Percentiles rank a stretch among this genome's conserved stretches.
Evolutionary conservation across 371 early-diverging fungal genomes (phyloP).

Genomic region (Cokeromyces recurvatus): DNA sequence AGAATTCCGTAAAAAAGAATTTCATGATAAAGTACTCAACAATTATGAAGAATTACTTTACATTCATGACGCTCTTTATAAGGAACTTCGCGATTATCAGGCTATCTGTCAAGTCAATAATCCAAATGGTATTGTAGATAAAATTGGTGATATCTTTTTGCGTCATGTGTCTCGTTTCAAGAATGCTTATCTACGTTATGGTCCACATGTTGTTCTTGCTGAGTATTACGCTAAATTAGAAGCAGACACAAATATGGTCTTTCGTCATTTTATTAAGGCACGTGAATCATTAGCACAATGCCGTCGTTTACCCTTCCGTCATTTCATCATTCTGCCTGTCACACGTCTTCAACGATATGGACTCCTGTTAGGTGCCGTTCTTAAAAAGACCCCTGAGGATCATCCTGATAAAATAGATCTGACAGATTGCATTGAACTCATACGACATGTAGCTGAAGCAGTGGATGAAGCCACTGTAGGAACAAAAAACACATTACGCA

Average conservation of each 20-base stretch:
- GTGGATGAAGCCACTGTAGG: conserved; percentile 32
- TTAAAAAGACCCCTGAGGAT: conserved; percentile 76
- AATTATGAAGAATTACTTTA: conserved; percentile 73
- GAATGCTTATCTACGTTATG: conserved; percentile 78
- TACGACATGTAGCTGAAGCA: conserved; percentile 60
- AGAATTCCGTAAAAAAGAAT: conserved; percentile 51
- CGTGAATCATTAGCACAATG: conserved; percentile 59
- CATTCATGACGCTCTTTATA: conserved; percentile 67
- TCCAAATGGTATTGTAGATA: conserved; percentile 57
- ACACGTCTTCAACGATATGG: conserved; percentile 88
- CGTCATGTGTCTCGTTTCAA: conserved; percentile 61
- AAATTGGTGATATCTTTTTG: conserved; percentile 84
- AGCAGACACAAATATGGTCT: conserved; percentile 56
- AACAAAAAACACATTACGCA: conserved; percentile 25
- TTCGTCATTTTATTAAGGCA: conserved; percentile 72
- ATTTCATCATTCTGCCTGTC: conserved; percentile 62
- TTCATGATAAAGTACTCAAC: conserved; percentile 75
- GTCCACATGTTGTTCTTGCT: conserved; percentile 80
- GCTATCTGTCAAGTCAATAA: conserved; percentile 45
- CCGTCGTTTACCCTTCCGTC: conserved; percentile 61
- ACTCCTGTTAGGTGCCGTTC: conserved; percentile 76
- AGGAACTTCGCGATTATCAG: conserved; percentile 72
- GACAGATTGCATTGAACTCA: conserved; percentile 58
- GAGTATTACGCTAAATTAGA: conserved; percentile 79
- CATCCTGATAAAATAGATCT: conserved; percentile 42